Percentiles rank a stretch among this genome's conserved stretches.
phyloP scores from a whole-genome alignment of 2,329 filamentous ascomycete genomes.

The Pestalotiopsis sp. region DNA sequence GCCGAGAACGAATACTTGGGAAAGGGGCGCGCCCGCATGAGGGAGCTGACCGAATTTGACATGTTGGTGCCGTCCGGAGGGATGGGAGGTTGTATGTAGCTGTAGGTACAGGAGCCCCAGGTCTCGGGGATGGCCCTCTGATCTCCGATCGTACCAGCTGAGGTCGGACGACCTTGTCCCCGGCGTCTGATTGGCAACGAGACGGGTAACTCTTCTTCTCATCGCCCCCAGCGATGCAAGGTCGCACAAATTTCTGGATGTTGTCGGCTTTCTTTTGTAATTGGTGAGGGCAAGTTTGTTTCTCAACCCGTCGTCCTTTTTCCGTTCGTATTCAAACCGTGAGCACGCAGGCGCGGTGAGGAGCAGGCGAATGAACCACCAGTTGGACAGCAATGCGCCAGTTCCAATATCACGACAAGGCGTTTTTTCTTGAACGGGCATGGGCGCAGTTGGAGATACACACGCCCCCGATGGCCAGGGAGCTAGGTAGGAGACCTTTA shows the following conservation, averaged over 20 bases:
- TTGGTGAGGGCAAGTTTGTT: neutral
- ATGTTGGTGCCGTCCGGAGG: slow-evolving; percentile 9
- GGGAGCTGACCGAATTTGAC: slow-evolving; percentile 6
- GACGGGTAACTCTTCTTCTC: neutral
- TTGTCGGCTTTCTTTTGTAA: neutral
- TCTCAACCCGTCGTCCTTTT: neutral
- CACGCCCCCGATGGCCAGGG: neutral
- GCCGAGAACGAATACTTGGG: neutral
- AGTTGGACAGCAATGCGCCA: neutral
- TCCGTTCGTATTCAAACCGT: neutral
- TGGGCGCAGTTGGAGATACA: neutral
- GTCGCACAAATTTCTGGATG: neutral
- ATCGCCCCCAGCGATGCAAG: neutral
- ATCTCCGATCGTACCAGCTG: slow-evolving; percentile 13
- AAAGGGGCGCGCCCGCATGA: neutral
- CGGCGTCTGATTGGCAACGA: slow-evolving; percentile 9
- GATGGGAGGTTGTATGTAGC: neutral
- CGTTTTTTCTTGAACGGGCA: neutral
- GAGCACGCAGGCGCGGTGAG: neutral
- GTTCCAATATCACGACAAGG: neutral
- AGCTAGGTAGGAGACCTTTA: neutral
- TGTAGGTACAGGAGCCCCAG: neutral
- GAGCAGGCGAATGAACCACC: neutral
- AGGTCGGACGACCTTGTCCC: slow-evolving; percentile 11
- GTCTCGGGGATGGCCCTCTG: slow-evolving; percentile 3